Conservation (phyloP, 129 eudicot genomes). For the Arctium minus region DNA sequence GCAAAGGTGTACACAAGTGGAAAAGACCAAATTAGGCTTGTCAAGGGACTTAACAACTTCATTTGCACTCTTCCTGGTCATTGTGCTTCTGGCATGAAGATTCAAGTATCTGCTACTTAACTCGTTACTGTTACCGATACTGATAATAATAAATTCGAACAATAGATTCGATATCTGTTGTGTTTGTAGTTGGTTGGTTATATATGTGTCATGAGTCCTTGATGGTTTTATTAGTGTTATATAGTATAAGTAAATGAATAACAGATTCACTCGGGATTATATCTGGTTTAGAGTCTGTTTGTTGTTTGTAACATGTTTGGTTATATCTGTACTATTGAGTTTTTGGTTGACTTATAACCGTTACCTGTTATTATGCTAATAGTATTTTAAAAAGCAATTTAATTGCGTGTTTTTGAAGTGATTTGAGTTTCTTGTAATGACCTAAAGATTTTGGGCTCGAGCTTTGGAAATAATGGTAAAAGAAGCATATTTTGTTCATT, state of each 20-base stretch:
- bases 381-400: no score
- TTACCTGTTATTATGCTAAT: background rate
- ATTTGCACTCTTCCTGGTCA: conserved; percentile 68
- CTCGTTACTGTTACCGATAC: background rate
- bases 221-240: background rate
- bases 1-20: conserved; percentile 55
- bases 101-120: conserved; percentile 35
- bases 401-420: no score
- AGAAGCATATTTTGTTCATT: no score
- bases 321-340: background rate
- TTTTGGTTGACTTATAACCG: background rate
- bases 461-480: no score
- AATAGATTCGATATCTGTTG: conserved; percentile 1
- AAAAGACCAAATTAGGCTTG: conserved; percentile 54
- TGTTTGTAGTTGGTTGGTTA: background rate
- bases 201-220: background rate
- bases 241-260: conserved; percentile 2
- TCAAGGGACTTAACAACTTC: conserved; percentile 63
- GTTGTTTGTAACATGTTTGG: background rate
- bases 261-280: background rate
- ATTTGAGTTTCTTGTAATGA: no score
- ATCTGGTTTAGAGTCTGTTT: background rate
- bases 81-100: conserved; percentile 74
- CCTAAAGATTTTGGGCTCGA: no score
- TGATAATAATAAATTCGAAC: conserved; percentile 3